phyloP scores from a whole-genome alignment of 2,329 filamentous ascomycete genomes.

The Coleophoma cylindrospora region DNA sequence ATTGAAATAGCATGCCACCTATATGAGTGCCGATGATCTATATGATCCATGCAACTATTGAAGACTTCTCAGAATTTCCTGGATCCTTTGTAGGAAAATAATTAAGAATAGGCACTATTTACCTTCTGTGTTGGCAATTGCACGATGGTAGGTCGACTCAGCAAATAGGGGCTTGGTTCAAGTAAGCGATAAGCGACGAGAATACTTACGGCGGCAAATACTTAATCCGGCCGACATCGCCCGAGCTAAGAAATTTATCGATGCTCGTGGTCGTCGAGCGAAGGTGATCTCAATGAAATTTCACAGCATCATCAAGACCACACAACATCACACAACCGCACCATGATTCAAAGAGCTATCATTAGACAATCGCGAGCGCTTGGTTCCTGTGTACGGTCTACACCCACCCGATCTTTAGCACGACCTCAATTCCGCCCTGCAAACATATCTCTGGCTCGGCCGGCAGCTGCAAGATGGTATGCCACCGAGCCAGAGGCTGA shows the following conservation, averaged over 20 bases:
- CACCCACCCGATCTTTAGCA: neutral
- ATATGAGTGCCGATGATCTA: too few species aligned
- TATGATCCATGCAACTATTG: too few species aligned
- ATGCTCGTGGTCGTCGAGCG: neutral
- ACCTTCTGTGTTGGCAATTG: too few species aligned
- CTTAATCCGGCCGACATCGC: too few species aligned
- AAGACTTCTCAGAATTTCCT: too few species aligned
- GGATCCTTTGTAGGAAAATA: too few species aligned
- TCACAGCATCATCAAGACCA: neutral
- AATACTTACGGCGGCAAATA: too few species aligned
- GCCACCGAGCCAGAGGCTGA: constrained; percentile 36
- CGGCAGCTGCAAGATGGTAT: constrained; percentile 22
- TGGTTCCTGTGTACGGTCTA: neutral
- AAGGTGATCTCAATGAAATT: neutral
- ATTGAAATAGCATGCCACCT: too few species aligned
- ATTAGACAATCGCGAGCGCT: neutral
- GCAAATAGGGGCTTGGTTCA: too few species aligned
- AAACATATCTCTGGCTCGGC: constrained; percentile 8
- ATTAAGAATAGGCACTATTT: too few species aligned
- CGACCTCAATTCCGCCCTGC: neutral
- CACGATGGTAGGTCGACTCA: too few species aligned
- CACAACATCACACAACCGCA: neutral
- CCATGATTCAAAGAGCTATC: neutral
- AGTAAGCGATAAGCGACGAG: too few species aligned
- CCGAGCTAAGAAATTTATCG: neutral